These are phyloP conservation scores for Botrytis porri DNA, from an alignment of 2,329 filamentous ascomycete genomes.

Conservation along the genomic window DNA sequence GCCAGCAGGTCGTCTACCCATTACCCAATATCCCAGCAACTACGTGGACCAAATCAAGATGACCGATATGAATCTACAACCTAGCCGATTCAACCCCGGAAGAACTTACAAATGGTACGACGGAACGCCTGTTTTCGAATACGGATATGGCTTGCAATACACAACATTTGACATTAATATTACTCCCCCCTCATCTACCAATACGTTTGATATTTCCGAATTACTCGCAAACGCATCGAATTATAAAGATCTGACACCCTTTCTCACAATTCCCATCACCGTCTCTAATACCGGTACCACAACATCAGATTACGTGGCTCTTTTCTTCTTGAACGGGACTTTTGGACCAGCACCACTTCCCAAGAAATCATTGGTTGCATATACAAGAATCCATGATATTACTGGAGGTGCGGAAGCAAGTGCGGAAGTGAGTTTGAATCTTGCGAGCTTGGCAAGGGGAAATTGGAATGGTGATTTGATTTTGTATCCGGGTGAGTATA, in stretches of 20 bases:
- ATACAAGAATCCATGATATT: constrained; percentile 40
- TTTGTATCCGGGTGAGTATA: constrained; percentile 53
- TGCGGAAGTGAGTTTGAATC: constrained; percentile 43
- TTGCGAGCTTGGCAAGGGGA: constrained; percentile 50
- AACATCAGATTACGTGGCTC: constrained; percentile 51
- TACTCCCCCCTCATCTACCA: not conserved
- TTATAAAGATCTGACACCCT: constrained; percentile 36
- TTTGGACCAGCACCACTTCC: constrained; percentile 51
- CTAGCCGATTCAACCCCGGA: constrained; percentile 44
- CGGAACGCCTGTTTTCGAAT: constrained; percentile 48
- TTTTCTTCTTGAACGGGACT: constrained; percentile 48
- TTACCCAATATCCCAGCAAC: constrained; percentile 54
- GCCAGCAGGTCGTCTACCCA: constrained; percentile 46
- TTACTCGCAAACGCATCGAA: constrained; percentile 4
- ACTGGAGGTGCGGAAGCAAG: constrained; percentile 35
- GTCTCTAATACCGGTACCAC: constrained; percentile 50
- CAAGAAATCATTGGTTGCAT: constrained; percentile 51
- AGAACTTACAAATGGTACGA: constrained; percentile 60
- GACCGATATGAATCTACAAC: constrained; percentile 55
- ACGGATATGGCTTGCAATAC: constrained; percentile 49
- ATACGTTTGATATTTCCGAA: constrained; percentile 17
- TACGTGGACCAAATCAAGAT: constrained; percentile 52
- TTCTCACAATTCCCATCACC: constrained; percentile 39
- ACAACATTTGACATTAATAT: constrained; percentile 21
- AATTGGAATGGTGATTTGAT: constrained; percentile 50